Base-by-base conservation (phyloP, 768 basidiomycete species). In the Asterophora lycoperdoides region DNA sequence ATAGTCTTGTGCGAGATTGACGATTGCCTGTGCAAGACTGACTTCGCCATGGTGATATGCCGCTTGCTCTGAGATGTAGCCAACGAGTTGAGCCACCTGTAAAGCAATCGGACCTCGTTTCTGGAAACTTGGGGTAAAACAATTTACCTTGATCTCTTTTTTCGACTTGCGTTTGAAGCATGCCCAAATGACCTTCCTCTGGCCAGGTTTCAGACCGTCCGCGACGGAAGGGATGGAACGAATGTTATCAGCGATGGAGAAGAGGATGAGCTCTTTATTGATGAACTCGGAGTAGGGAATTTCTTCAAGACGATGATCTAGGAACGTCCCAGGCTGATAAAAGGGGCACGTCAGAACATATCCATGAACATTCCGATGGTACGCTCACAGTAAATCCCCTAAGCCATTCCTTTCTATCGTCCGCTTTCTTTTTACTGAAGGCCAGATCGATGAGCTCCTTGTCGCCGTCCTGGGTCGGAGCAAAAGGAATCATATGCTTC, bases 381-480 rank as follows among this genome's bases (percentile, higher is more conserved):
- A 35, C 5, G 40, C 69, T 48, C 58, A 87, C 93, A 75, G 80
- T 92, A 72, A 93, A 95, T 52, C 91, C 85, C 18, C 96, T 79
- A 10, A 99, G 71, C 96, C 96, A 99, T 49, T 99, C 96, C 66
- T 99, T 98, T 44, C 96, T 85, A 2, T 97, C 93, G 51, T 99
- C 96, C 0, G 93, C 90, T 63, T 95, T 97, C 77, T 97, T 98
- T 81, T 98, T 99, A 74, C 92, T 97, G 76, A 99, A 99, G 0
- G 96, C 96, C 48, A 99, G 83, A 34, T 99, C 96, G 52, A 99
- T 95, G 30, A 97, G 76, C 6, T 84, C 84, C 38, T 81, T 83
- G 56, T 98, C 96, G 2, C 85, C 93, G 0, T 84, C 78, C 60
- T 88, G 81, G 3, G 82, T 84, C 3, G 83, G 69, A 2, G 87